phyloP scores from a whole-genome alignment of 306 rosid genomes.

The Inga leiocalycina region DNA sequence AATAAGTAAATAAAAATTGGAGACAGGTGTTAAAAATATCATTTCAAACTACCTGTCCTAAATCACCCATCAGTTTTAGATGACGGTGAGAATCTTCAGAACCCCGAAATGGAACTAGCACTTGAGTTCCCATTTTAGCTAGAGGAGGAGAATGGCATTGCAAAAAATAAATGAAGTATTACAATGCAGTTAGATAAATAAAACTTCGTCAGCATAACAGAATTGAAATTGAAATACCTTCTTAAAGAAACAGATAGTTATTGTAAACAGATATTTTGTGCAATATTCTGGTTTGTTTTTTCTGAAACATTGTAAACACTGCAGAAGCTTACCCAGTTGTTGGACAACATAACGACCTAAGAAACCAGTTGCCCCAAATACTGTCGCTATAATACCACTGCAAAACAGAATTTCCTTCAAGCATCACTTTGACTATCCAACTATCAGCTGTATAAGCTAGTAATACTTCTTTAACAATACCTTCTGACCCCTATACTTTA shows the following conservation, averaged over 20 bases:
- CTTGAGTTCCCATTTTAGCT: slow-evolving; percentile 99
- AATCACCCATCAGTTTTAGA: slow-evolving; percentile 97
- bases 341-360: slow-evolving; percentile 99
- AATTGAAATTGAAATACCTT: slow-evolving; percentile 1
- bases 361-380: slow-evolving; percentile 98
- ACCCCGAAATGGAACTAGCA: slow-evolving; percentile 91
- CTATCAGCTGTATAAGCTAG: slow-evolving; percentile 28
- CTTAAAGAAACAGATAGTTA: neutral
- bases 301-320: slow-evolving; percentile 20
- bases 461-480: slow-evolving; percentile 30
- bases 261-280: neutral
- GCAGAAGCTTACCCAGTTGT: slow-evolving; percentile 74
- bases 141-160: slow-evolving; percentile 40
- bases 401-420: slow-evolving; percentile 36
- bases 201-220: neutral
- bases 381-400: slow-evolving; percentile 95
- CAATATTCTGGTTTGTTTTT: neutral
- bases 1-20: neutral
- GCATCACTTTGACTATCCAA: slow-evolving; percentile 30
- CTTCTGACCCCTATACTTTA: slow-evolving; percentile 22
- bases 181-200: slow-evolving; percentile 8
- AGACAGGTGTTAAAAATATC: slow-evolving; percentile 11
- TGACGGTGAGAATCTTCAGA: slow-evolving; percentile 94
- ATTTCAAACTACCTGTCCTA: slow-evolving; percentile 82
- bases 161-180: slow-evolving; percentile 11